Percentiles rank a stretch among this genome's conserved stretches.
These are phyloP conservation scores for Eucalyptus urophylla DNA, from an alignment of 345 rosid species.

Conservation along the genomic window DNA sequence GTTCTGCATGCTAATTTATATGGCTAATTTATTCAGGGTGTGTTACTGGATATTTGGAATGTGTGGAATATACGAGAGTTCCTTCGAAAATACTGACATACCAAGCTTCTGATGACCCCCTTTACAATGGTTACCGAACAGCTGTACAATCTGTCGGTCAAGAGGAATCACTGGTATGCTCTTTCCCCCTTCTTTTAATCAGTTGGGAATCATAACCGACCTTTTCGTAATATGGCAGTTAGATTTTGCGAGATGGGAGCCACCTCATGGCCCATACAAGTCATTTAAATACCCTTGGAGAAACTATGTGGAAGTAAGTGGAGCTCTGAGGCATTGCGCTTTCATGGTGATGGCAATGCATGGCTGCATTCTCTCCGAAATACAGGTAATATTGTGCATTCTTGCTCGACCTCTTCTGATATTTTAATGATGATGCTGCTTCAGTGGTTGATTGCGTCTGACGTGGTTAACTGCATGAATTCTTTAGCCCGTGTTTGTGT, in stretches of 20 bases:
- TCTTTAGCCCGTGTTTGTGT: not conserved
- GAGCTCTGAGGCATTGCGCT: conserved; percentile 84
- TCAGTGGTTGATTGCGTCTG: not conserved
- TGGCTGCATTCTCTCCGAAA: conserved; percentile 82
- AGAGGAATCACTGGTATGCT: conserved; percentile 60
- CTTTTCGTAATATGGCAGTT: conserved; percentile 16
- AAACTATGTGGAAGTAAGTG: conserved; percentile 64
- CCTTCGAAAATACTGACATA: conserved; percentile 85
- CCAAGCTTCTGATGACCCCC: conserved; percentile 81
- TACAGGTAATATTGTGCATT: conserved; percentile 40
- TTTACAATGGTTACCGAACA: conserved; percentile 75
- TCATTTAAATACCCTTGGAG: conserved; percentile 72
- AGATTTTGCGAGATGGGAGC: conserved; percentile 84
- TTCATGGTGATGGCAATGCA: conserved; percentile 98
- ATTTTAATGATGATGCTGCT: not conserved
- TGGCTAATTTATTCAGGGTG: conserved; percentile 30
- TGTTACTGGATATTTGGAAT: conserved; percentile 64
- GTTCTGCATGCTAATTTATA: not conserved
- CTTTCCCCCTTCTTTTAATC: not conserved
- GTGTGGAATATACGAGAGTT: conserved; percentile 68
- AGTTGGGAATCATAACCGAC: not conserved
- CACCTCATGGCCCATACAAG: conserved; percentile 81
- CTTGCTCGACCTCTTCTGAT: not conserved
- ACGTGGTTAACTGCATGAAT: not conserved
- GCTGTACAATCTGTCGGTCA: conserved; percentile 78